phyloP scores from a whole-genome alignment of 2,329 filamentous ascomycete genomes.

The Fusarium sp. region DNA sequence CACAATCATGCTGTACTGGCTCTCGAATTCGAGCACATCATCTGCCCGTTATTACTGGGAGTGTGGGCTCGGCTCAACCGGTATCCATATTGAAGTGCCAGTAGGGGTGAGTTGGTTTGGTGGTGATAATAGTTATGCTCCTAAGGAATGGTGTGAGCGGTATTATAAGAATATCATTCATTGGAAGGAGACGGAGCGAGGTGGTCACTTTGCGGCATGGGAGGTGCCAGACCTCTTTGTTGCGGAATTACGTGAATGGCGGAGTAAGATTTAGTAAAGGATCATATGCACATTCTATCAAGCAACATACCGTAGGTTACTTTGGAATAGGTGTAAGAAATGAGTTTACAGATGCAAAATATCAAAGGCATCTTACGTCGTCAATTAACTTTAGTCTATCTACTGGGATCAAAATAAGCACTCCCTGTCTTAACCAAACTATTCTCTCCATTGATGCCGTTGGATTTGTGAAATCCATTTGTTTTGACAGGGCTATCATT shows the following conservation, averaged over 20 bases:
- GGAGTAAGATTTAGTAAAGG: not conserved
- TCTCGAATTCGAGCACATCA: constrained; percentile 15
- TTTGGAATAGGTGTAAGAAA: too few relatives aligned
- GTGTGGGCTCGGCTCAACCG: not conserved
- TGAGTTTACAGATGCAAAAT: too few relatives aligned
- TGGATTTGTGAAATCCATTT: not conserved
- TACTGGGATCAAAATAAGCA: constrained; percentile 11
- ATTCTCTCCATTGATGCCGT: not conserved
- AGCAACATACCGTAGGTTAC: too few relatives aligned
- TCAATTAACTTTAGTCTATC: too few relatives aligned
- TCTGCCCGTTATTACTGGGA: constrained; percentile 25
- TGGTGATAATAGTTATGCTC: constrained; percentile 20
- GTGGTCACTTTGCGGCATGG: constrained; percentile 6
- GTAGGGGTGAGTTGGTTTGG: constrained; percentile 24
- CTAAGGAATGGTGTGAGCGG: constrained; percentile 7
- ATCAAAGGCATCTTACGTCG: too few relatives aligned
- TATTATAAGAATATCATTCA: constrained; percentile 8
- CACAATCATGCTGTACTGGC: constrained; percentile 23
- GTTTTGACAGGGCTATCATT: not conserved
- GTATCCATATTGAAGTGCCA: constrained; percentile 1
- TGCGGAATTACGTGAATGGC: constrained; percentile 2
- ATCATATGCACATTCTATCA: not conserved
- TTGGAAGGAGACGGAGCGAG: not conserved
- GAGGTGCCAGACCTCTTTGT: not conserved
- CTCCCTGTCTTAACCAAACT: not conserved